phyloP scores from a whole-genome alignment of 2,329 filamentous ascomycete species.

The Pseudogymnoascus sp. region DNA sequence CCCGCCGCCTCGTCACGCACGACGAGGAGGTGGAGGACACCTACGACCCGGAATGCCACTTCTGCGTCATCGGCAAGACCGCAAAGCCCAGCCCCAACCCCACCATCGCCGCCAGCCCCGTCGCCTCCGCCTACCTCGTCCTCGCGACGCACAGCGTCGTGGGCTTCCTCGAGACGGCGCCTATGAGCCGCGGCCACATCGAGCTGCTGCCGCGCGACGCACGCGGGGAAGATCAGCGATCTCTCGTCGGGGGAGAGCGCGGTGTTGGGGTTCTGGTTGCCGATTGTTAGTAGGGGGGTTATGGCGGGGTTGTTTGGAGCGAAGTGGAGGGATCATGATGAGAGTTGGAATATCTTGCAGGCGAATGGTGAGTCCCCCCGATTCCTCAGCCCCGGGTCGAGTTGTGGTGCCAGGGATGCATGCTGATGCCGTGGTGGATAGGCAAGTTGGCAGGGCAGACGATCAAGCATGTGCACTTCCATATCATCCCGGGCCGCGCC shows the following conservation, averaged over 20 bases:
- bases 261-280: constrained; percentile 60
- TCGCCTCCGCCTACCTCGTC: constrained; percentile 52
- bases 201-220: constrained; percentile 69
- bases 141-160: constrained; percentile 69
- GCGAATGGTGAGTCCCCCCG: constrained; percentile 60
- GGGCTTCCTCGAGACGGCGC: constrained; percentile 86
- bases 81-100: constrained; percentile 35
- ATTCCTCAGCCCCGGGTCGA: too few relatives aligned
- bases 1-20: not conserved
- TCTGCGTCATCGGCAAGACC: constrained; percentile 52
- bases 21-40: constrained; percentile 14
- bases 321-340: constrained; percentile 11
- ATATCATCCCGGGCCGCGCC: constrained; percentile 64
- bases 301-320: constrained; percentile 64
- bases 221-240: constrained; percentile 69
- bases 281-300: constrained; percentile 63
- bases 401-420: too few relatives aligned
- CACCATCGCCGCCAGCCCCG: constrained; percentile 28
- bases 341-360: constrained; percentile 79
- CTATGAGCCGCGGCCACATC: constrained; percentile 72
- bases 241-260: constrained; percentile 53
- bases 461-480: constrained; percentile 89
- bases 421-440: constrained; percentile 22
- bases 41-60: constrained; percentile 42
- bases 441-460: constrained; percentile 79